Percentiles rank a stretch among this genome's conserved stretches.
These are phyloP conservation scores for Rhodamnia rubescens DNA, from an alignment of 345 rosid species.

Conservation along the genomic window DNA sequence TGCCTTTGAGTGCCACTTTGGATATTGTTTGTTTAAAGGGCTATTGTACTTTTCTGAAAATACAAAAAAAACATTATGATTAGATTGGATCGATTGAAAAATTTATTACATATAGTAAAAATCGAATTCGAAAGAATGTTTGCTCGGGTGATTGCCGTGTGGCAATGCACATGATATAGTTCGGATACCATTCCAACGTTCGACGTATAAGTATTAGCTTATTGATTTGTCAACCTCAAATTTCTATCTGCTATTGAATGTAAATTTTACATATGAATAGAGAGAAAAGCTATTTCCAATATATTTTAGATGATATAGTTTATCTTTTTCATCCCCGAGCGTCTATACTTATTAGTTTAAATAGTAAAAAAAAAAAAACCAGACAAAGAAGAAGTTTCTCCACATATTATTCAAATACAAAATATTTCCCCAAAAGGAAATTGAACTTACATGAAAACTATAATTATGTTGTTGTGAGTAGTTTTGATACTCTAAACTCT, in stretches of 20 bases:
- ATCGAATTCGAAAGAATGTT: not conserved
- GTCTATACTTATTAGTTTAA: not conserved
- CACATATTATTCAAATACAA: not conserved
- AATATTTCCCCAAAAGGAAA: no score
- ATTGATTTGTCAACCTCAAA: no score
- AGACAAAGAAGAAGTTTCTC: not conserved
- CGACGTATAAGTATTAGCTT: not conserved
- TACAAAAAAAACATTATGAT: not conserved
- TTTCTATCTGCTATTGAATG: no score
- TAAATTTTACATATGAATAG: not conserved
- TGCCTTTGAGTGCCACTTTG: rapidly evolving
- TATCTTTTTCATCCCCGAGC: not conserved
- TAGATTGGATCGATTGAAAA: not conserved
- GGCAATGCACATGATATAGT: not conserved
- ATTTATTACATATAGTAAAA: not conserved
- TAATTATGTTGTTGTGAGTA: no score
- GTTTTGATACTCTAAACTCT: no score
- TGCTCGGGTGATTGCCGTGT: not conserved
- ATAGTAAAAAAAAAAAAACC: not conserved
- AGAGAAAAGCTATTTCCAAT: not conserved
- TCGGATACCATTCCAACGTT: not conserved
- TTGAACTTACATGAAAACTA: no score
- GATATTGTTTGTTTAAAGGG: not conserved
- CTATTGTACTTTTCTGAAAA: not conserved
- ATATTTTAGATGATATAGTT: not conserved